phyloP scores from a whole-genome alignment of 345 rosid species.

The Salix udensis region DNA sequence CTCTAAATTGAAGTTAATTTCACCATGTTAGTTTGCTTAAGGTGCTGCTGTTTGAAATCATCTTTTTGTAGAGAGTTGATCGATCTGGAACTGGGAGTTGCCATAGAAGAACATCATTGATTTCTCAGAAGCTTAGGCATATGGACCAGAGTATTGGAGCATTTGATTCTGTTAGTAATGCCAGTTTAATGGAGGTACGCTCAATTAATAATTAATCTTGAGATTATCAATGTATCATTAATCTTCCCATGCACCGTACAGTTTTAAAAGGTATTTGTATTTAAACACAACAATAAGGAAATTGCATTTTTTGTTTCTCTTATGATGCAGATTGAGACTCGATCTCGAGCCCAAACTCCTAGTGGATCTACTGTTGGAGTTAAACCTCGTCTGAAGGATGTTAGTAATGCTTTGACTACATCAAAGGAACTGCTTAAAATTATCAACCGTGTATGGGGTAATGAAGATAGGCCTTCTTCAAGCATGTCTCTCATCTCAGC shows the following conservation, averaged over 20 bases:
- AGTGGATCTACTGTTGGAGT: conserved; percentile 59
- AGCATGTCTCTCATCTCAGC: conserved; percentile 94
- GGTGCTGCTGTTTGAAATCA: conserved; percentile 2
- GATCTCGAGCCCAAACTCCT: conserved; percentile 83
- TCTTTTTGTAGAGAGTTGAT: conserved; percentile 69
- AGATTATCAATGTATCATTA: neutral
- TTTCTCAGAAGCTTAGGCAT: conserved; percentile 60
- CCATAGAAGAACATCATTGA: conserved; percentile 63
- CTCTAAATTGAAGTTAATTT: neutral
- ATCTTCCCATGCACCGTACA: neutral
- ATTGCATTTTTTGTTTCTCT: conserved; percentile 2
- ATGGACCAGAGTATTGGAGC: conserved; percentile 48
- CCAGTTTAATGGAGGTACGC: conserved; percentile 87
- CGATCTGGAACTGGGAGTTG: conserved; percentile 75
- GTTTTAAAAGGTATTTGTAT: neutral
- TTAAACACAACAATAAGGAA: neutral
- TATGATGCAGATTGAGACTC: conserved; percentile 67
- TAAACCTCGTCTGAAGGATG: conserved; percentile 76
- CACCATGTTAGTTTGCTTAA: neutral
- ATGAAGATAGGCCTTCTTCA: conserved; percentile 81
- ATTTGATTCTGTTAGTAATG: conserved; percentile 70
- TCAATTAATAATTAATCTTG: neutral
- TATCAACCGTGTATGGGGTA: conserved; percentile 88
- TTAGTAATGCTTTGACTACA: conserved; percentile 87
- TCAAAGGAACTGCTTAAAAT: conserved; percentile 90